Evolutionary conservation across 2,329 filamentous ascomycete genomes (phyloP), one percentile per base, ranked within the genome.

Genomic region (Xylaria sp.): DNA sequence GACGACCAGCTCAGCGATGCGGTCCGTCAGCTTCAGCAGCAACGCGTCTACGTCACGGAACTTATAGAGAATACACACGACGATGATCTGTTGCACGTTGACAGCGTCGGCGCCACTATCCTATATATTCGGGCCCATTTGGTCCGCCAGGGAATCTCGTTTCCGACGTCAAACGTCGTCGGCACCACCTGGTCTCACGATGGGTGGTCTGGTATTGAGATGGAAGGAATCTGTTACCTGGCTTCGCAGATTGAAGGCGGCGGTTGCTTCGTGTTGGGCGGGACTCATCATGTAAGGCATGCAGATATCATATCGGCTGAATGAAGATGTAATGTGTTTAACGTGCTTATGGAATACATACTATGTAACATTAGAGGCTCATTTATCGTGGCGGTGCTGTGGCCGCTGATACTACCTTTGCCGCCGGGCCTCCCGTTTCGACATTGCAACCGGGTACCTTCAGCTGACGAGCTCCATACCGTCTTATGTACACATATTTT

Each of bases 161-260:
- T 80, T 60, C 79, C 80, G 5, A 74, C 76, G 10, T 78, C 73
- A 41, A 77, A 78, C 52, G 72, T 80, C 8, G 75, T 79, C 12
- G 79, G 80, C n/a, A 78, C 79, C 8, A 78, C 76, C 2, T 81
- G 79, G 79, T 72, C 73, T 10, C 75, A 75, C 43, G 74, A 79
- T 5, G 80, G 80, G 6, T 78, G 75, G 74, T 75, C 78, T 18
- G 80, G 80, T 1, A 75, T 81, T 25, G 80, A 81, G 71, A 78
- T 79, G 2, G 80, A 82, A 62, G 79, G 80, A 0, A 68, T 82
- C 20, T 81, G 79, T 70, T 81, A 80, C 54, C 62, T 75, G 46
- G 75, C 74, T 3, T 73, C 74, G 51, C 73, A 74, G 13, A 56
- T 75, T 12, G 71, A 75, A 43, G 75, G 76, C 10, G 75, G 75